A percentile compares a stretch with the other conserved stretches of the same genome.
These are phyloP conservation scores for Ascochyta fabae DNA, from an alignment of 2,329 filamentous ascomycete species.

Conservation along the genomic window DNA sequence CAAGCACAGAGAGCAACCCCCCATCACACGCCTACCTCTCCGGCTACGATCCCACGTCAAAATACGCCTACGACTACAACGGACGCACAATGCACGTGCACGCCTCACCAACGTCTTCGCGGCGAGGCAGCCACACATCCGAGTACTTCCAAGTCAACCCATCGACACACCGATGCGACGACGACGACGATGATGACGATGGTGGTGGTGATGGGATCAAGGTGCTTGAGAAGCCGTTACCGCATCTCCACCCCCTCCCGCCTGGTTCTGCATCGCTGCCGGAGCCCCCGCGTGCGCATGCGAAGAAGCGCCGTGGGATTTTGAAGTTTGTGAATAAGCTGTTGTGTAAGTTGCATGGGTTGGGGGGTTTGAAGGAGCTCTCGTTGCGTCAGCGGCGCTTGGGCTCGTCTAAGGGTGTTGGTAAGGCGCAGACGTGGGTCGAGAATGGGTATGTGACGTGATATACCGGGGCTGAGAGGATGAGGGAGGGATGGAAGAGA, in stretches of 20 bases:
- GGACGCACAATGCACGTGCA: conserved; percentile 25
- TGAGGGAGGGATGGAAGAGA: not conserved
- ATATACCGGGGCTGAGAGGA: not conserved
- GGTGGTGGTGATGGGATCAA: not conserved
- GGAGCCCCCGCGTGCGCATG: not conserved
- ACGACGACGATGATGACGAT: too few relatives aligned
- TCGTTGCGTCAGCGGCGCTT: not conserved
- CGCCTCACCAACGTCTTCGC: not conserved
- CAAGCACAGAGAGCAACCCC: not conserved
- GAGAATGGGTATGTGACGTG: not conserved
- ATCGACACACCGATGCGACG: not conserved
- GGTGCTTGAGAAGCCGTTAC: not conserved
- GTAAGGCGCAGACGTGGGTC: not conserved
- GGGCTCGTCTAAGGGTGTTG: not conserved
- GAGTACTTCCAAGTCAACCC: not conserved
- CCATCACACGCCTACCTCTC: not conserved
- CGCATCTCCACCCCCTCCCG: not conserved
- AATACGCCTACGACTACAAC: conserved; percentile 25
- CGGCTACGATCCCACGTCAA: conserved; percentile 21
- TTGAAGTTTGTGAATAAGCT: conserved; percentile 18
- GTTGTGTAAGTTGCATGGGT: conserved; percentile 15
- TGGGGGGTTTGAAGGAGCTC: conserved; percentile 19
- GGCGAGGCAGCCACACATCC: not conserved
- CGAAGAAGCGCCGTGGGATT: conserved; percentile 8
- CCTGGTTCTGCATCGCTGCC: not conserved